phyloP scores from a whole-genome alignment of 331 rosid genomes.

The Acacia concinna region DNA sequence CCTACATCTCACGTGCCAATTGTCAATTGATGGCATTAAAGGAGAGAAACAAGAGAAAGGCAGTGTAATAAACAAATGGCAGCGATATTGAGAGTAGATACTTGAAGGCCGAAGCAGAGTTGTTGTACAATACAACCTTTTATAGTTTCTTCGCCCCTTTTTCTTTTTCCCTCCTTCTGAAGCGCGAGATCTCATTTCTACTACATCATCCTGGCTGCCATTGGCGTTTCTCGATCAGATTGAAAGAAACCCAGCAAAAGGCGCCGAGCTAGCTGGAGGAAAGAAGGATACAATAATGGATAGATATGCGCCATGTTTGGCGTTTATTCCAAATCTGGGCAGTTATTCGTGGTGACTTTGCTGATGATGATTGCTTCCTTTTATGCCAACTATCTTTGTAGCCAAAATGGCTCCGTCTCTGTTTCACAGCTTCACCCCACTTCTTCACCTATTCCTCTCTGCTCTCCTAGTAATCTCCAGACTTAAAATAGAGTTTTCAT shows the following conservation, averaged over 20 bases:
- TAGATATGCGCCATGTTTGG: constrained; percentile 34
- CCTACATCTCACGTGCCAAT: constrained; percentile 20
- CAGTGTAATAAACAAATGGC: background rate
- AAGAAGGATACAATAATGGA: constrained; percentile 32
- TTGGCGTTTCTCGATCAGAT: background rate
- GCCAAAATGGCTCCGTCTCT: constrained; percentile 46
- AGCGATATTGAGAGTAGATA: background rate
- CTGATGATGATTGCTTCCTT: constrained; percentile 49
- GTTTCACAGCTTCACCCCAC: constrained; percentile 43
- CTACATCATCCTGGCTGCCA: background rate
- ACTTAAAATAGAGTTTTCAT: background rate
- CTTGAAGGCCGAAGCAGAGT: background rate
- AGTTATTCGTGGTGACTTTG: constrained; percentile 41
- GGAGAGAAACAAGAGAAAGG: background rate
- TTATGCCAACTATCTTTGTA: constrained; percentile 52
- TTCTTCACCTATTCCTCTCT: constrained; percentile 34
- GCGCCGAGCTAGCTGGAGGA: background rate
- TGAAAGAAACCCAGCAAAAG: background rate
- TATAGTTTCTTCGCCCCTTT: background rate
- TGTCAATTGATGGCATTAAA: background rate
- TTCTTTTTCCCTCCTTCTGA: background rate
- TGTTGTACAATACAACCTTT: background rate
- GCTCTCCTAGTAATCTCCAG: constrained; percentile 35
- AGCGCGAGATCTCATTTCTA: constrained; percentile 4
- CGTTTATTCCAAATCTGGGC: constrained; percentile 48